phyloP scores from a whole-genome alignment of 495 filamentous ascomycete species.

The Neurospora sp. region DNA sequence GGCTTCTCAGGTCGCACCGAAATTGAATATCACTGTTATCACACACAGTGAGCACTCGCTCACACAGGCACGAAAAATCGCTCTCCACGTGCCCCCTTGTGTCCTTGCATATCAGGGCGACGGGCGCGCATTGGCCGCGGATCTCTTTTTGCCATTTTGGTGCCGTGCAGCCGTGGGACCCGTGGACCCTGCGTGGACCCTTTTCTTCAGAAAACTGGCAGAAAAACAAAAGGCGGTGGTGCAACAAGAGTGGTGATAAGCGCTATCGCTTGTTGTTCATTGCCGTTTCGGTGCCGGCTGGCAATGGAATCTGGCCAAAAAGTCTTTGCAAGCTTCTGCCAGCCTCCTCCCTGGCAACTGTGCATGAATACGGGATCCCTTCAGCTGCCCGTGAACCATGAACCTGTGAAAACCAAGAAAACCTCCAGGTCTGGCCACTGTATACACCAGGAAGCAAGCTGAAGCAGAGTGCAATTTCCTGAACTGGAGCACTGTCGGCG shows the following conservation, averaged over 20 bases:
- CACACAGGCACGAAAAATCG: slow-evolving; percentile 2
- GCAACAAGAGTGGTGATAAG: not conserved
- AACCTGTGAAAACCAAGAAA: not conserved
- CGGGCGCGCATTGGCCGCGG: not conserved
- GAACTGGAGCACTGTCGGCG: not conserved
- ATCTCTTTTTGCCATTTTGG: not conserved
- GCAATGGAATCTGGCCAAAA: not conserved
- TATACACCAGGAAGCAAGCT: not conserved
- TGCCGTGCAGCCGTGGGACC: not conserved
- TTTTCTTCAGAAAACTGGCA: not conserved
- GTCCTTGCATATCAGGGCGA: not conserved
- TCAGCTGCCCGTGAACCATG: not conserved
- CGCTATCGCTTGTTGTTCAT: not conserved
- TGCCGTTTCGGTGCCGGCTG: not conserved
- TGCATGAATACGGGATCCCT: not conserved
- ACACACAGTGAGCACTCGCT: not conserved
- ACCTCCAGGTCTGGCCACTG: not conserved
- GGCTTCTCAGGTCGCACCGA: not conserved
- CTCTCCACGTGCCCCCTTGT: slow-evolving; percentile 12
- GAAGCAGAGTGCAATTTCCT: not conserved
- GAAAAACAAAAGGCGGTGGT: not conserved
- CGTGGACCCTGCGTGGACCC: not conserved
- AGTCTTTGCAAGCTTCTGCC: not conserved
- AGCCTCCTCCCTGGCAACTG: not conserved
- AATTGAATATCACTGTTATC: not conserved